phyloP scores from a whole-genome alignment of 2,329 filamentous ascomycete species.

The Pseudocercospora fijiensis region DNA sequence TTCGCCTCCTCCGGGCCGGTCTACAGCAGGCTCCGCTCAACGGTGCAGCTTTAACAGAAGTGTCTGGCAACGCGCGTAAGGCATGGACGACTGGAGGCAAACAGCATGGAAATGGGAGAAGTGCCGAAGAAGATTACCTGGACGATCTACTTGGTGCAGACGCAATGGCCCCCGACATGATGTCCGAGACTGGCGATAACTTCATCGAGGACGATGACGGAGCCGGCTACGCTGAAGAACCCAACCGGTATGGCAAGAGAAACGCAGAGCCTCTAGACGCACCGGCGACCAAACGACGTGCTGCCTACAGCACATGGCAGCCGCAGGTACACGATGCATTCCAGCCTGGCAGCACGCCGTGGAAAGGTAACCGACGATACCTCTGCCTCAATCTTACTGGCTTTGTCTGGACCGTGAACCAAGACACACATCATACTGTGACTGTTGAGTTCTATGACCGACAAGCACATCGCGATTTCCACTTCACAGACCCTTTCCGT shows the following conservation, averaged over 20 bases:
- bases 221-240: conserved; percentile 73
- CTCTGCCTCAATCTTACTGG: conserved; percentile 90
- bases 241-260: conserved; percentile 65
- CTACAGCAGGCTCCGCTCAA: conserved; percentile 81
- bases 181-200: conserved; percentile 64
- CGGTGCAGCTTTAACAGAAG: conserved; percentile 72
- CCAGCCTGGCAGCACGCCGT: conserved; percentile 91
- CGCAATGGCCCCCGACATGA: conserved; percentile 59
- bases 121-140: conserved; percentile 67
- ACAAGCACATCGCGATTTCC: conserved; percentile 87
- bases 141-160: conserved; percentile 74
- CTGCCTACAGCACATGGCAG: conserved; percentile 50
- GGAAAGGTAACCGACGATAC: conserved; percentile 91
- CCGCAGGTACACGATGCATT: conserved; percentile 79
- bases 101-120: conserved; percentile 50
- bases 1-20: conserved; percentile 50
- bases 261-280: conserved; percentile 42
- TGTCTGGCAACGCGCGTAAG: conserved; percentile 63
- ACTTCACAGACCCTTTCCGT: conserved; percentile 92
- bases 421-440: conserved; percentile 83
- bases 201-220: conserved; percentile 96
- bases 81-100: conserved; percentile 56
- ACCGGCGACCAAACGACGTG: conserved; percentile 53
- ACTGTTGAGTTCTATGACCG: conserved; percentile 98
- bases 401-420: conserved; percentile 95